These are phyloP conservation scores for Globisporangium parvum DNA, from an alignment of 352 stramenopile genomes.

Conservation along the genomic window DNA sequence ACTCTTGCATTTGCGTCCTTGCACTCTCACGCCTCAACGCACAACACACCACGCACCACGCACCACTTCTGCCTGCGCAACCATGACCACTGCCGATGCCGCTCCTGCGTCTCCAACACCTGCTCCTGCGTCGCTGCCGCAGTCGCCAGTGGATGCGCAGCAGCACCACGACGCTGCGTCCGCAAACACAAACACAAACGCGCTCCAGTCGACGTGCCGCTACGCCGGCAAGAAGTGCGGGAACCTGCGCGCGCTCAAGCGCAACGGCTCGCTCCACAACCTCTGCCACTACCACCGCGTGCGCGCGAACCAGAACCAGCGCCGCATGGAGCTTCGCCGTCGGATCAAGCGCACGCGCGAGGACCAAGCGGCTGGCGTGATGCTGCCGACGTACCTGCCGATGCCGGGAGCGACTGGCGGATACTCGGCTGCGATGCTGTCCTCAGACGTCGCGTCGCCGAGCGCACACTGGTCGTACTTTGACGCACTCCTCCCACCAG, in stretches of 20 bases:
- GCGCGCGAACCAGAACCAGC: slow-evolving; percentile 13
- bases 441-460: background rate
- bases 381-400: background rate
- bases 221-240: slow-evolving; percentile 12
- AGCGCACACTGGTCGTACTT: slow-evolving; percentile 1
- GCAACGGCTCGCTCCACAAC: slow-evolving; percentile 12
- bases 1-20: background rate
- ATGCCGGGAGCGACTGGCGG: background rate
- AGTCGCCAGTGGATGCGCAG: too few species aligned
- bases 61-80: too few species aligned
- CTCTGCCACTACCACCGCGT: slow-evolving; percentile 12
- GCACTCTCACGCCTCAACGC: background rate
- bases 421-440: background rate
- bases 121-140: background rate
- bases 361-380: background rate
- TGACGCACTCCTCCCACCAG: background rate
- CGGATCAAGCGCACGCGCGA: slow-evolving; percentile 7
- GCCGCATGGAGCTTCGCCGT: slow-evolving; percentile 8
- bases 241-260: slow-evolving; percentile 9
- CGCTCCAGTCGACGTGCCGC: slow-evolving; percentile 3
- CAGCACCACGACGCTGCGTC: background rate
- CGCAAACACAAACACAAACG: background rate
- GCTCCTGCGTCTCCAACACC: too few species aligned
- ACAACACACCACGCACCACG: too few species aligned
- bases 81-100: too few species aligned